phyloP scores from a whole-genome alignment of 2,329 filamentous ascomycete genomes.

The Talaromyces sp. region DNA sequence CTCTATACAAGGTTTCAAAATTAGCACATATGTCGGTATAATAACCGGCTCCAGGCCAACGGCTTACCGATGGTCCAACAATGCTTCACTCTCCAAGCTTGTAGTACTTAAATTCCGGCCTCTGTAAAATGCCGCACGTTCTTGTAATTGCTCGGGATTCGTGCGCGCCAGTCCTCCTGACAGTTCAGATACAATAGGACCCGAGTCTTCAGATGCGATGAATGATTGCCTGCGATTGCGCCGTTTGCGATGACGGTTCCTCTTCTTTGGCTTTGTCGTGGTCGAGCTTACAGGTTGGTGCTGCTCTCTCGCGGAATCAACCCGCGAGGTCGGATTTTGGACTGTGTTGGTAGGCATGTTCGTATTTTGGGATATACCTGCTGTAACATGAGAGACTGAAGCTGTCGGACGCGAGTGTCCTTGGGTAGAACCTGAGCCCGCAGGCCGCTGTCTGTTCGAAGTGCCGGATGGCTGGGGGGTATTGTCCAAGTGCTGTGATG shows the following conservation, averaged over 20 bases:
- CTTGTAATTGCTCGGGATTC: conserved; percentile 28
- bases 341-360: conserved; percentile 2
- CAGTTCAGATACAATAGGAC: conserved; percentile 25
- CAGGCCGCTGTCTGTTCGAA: not conserved
- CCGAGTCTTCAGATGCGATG: conserved; percentile 57
- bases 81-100: conserved; percentile 80
- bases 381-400: conserved; percentile 2
- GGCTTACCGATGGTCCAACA: conserved; percentile 76
- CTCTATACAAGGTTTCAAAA: conserved; percentile 6
- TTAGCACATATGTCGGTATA: not conserved
- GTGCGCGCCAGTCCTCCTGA: conserved; percentile 26
- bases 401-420: conserved; percentile 7
- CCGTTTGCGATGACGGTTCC: conserved; percentile 72
- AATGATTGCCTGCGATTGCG: conserved; percentile 79
- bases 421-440: not conserved
- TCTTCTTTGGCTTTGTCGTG: conserved; percentile 58
- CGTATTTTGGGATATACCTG: not conserved
- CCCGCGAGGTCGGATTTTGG: conserved; percentile 16
- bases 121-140: conserved; percentile 51
- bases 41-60: not conserved
- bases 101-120: conserved; percentile 66
- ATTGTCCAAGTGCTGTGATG: not conserved
- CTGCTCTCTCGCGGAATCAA: conserved; percentile 14
- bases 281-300: conserved; percentile 10
- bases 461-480: not conserved